A percentile compares a stretch with the other conserved stretches of the same genome.
Evolutionary conservation across 2,329 filamentous ascomycete species (phyloP).

Genomic region (Sporothrix brasiliensis): DNA sequence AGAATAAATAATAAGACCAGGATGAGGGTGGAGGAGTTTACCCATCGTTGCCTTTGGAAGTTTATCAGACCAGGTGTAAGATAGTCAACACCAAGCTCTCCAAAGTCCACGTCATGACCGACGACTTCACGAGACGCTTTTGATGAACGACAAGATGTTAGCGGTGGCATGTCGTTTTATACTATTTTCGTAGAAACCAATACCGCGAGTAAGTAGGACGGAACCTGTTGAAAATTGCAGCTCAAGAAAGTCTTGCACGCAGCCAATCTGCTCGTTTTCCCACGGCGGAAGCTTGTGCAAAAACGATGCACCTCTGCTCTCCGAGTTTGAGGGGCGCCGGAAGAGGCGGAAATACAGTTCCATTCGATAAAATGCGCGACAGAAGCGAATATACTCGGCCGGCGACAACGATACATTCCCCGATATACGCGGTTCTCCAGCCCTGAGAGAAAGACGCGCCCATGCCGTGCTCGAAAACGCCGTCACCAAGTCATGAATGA

Average conservation of each 20-base stretch:
- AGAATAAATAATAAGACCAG: too few relatives aligned
- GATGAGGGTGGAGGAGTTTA: too few relatives aligned
- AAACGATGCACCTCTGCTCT: background rate
- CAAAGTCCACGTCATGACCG: background rate
- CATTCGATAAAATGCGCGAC: background rate
- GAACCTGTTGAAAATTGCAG: background rate
- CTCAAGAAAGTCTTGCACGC: background rate
- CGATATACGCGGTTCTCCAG: background rate
- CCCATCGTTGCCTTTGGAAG: too few relatives aligned
- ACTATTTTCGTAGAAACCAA: too few relatives aligned
- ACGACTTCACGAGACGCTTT: background rate
- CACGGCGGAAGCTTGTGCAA: background rate
- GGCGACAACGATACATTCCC: background rate
- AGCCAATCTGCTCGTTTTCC: background rate
- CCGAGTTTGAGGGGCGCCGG: too few relatives aligned
- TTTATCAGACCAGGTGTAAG: background rate
- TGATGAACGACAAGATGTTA: too few relatives aligned
- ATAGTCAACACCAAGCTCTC: background rate
- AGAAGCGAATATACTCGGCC: background rate
- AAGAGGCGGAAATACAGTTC: background rate
- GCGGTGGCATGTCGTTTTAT: too few relatives aligned
- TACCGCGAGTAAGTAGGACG: too few relatives aligned
- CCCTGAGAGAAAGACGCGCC: background rate
- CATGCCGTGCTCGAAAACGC: background rate
- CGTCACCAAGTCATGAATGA: background rate